Base-by-base conservation (phyloP, 2,329 filamentous ascomycete genomes). In the Zymoseptoria brevis region DNA sequence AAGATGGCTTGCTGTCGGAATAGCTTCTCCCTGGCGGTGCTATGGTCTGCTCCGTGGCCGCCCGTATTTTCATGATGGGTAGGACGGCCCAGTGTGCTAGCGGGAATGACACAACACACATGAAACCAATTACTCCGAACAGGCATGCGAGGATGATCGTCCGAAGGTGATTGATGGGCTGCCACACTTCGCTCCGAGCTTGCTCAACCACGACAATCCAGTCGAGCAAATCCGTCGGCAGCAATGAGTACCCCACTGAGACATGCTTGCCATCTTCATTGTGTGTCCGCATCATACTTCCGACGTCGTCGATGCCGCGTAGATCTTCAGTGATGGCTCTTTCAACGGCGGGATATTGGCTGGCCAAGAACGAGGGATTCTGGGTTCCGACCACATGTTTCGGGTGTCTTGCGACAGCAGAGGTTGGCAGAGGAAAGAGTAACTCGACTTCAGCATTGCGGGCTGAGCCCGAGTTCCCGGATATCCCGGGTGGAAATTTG, bases 191-290 rank as follows among this genome's bases (percentile, higher is more conserved):
- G 21, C 72, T 72, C 62, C 84, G 84, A 2, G 84, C 79, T 72
- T 94, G 87, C 71, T 96, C 92, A 0, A 96, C 83, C 2, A 96
- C 68, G 3, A 96, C 76, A 4, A 89, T 85, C 92, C 92, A 96
- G 68, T 93, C 84, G 7, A 89, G 89, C 56, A 95, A 75, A 0
- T 75, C 71, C 4, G 81, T 89, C 56, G 83, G 80, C 0, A 88
- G 84, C 9, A 87, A 80, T 7, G 89, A 89, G 68, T 86, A 93
- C 21, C 91, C 92, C n/a, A 92, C 86, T 9, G 90, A 87, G 1
- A 96, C 89, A 3, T 75, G 71, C 8, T 81, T 72, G 0, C 81
- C 82, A 63, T 90, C 79, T 67, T 96, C 90, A 65, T 96, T 95
- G 8, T 72, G 83, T 83, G 13, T 96, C 77, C 1, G 81, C 71